A percentile compares a stretch with the other conserved stretches of the same genome.
Evolutionary conservation across 148 eudicot species (phyloP).

Genomic region (Rhododendron kiyosumense): DNA sequence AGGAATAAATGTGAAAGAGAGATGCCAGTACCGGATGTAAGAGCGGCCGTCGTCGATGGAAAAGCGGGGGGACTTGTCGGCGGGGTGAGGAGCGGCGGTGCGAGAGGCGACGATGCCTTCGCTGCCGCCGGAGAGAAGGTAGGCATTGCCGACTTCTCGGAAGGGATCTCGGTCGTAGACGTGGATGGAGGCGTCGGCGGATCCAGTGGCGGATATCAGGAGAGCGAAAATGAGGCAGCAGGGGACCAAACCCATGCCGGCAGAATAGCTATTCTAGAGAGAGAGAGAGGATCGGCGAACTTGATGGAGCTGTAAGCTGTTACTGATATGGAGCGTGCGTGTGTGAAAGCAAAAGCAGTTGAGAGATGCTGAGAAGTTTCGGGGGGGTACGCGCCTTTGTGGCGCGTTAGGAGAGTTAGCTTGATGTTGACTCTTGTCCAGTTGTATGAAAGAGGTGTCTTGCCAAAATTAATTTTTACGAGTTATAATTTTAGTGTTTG

Average conservation of each 20-base stretch:
- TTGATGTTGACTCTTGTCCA: background rate
- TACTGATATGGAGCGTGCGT: background rate
- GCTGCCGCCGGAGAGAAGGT: slow-evolving; percentile 84
- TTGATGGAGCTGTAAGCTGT: slow-evolving; percentile 22
- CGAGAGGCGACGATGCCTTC: slow-evolving; percentile 69
- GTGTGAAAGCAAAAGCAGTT: background rate
- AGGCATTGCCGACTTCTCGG: slow-evolving; percentile 82
- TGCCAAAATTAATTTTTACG: too few species aligned
- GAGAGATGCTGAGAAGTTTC: background rate
- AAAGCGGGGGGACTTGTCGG: slow-evolving; percentile 22
- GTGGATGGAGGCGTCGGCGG: slow-evolving; percentile 61
- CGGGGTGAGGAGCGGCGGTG: slow-evolving; percentile 17
- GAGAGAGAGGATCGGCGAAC: slow-evolving; percentile 16
- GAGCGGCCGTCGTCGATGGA: slow-evolving; percentile 55
- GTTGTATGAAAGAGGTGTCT: background rate
- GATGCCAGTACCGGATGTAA: slow-evolving; percentile 49
- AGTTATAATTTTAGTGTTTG: too few species aligned
- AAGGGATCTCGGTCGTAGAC: slow-evolving; percentile 53
- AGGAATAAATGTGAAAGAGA: background rate
- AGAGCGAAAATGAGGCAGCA: slow-evolving; percentile 12
- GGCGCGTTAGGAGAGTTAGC: background rate
- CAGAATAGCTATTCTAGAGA: background rate
- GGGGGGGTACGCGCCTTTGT: background rate
- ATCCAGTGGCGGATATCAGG: slow-evolving; percentile 23
- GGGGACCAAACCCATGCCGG: slow-evolving; percentile 23